Evolutionary conservation across 352 stramenopile species (phyloP).

Genomic region (Globisporangium apiculatum): DNA sequence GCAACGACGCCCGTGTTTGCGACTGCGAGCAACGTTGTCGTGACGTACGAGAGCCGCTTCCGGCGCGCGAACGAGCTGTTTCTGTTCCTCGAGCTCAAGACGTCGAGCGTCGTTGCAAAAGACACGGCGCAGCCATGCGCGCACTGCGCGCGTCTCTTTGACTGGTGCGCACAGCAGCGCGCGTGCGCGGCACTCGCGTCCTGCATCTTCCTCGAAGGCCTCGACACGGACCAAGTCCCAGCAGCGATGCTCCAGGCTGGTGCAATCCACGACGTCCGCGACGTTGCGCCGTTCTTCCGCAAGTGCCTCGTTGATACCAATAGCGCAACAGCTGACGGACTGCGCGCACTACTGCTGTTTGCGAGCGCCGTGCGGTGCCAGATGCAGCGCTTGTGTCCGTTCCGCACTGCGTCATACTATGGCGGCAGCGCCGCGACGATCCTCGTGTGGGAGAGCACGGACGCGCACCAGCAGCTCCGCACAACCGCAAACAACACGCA

Average conservation of each 20-base stretch:
- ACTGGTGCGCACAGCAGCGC: slow-evolving; percentile 34
- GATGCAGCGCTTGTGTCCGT: slow-evolving; percentile 33
- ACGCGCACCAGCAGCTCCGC: slow-evolving; percentile 16
- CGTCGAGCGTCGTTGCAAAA: slow-evolving; percentile 26
- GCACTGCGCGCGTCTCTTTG: slow-evolving; percentile 44
- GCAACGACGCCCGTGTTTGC: slow-evolving; percentile 14
- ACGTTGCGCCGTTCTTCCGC: slow-evolving; percentile 30
- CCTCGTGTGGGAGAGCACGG: slow-evolving; percentile 39
- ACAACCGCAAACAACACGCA: slow-evolving; percentile 2
- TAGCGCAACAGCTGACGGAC: slow-evolving; percentile 5
- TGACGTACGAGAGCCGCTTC: slow-evolving; percentile 35
- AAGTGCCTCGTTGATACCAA: slow-evolving; percentile 24
- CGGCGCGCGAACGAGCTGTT: slow-evolving; percentile 24
- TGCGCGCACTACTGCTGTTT: slow-evolving; percentile 36
- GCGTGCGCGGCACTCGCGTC: slow-evolving; percentile 26
- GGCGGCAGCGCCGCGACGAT: slow-evolving; percentile 16
- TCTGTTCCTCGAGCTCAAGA: slow-evolving; percentile 32
- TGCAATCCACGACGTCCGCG: slow-evolving; percentile 12
- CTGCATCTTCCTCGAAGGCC: slow-evolving; percentile 30
- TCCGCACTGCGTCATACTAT: slow-evolving; percentile 16
- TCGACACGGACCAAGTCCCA: slow-evolving; percentile 16
- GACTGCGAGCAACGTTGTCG: slow-evolving; percentile 36
- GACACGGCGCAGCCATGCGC: slow-evolving; percentile 37
- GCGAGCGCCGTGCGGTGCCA: slow-evolving; percentile 45
- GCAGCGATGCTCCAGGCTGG: slow-evolving; percentile 13